These are phyloP conservation scores for Eimeria sp. DNA, from an alignment of 169 alveolate species.

Conservation along the genomic window DNA sequence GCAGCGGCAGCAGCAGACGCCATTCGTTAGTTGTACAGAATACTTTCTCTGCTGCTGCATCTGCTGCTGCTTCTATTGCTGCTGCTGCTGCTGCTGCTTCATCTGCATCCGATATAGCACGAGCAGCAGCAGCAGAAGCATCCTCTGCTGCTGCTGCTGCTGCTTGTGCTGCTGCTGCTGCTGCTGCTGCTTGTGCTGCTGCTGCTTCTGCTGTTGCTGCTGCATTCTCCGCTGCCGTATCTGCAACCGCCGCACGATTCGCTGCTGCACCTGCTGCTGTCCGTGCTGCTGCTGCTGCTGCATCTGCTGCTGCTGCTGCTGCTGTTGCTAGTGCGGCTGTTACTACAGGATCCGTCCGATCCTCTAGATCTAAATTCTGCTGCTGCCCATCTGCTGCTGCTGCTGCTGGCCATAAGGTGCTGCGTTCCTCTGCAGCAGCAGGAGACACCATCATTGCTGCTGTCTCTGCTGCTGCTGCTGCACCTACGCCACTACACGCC, in stretches of 20 bases:
- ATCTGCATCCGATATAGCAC: not conserved
- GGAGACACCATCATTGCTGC: constrained; percentile 40
- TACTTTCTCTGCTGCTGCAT: constrained; percentile 24
- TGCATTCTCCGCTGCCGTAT: constrained; percentile 33
- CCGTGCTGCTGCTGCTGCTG: constrained; percentile 52
- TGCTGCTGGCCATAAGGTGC: not conserved
- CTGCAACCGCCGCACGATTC: not conserved
- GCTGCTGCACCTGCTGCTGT: constrained; percentile 24
- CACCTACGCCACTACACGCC: constrained; percentile 24
- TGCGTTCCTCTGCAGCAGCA: constrained; percentile 23
- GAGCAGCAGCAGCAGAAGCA: constrained; percentile 16
- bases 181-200: constrained; percentile 37
- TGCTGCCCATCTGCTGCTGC: not conserved
- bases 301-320: constrained; percentile 55
- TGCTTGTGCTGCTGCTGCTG: constrained; percentile 12
- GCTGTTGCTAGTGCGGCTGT: constrained; percentile 50
- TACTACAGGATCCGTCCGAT: not conserved
- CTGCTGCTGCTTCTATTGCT: constrained; percentile 41
- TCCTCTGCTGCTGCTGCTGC: constrained; percentile 34
- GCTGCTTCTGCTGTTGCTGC: constrained; percentile 33
- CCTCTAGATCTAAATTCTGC: not conserved
- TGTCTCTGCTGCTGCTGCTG: constrained; percentile 59
- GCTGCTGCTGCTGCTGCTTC: constrained; percentile 53
- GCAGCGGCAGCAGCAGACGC: constrained; percentile 65
- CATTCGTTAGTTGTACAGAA: constrained; percentile 23